Conservation (phyloP, 2,329 filamentous ascomycete genomes). For the Colletotrichum melonis region DNA sequence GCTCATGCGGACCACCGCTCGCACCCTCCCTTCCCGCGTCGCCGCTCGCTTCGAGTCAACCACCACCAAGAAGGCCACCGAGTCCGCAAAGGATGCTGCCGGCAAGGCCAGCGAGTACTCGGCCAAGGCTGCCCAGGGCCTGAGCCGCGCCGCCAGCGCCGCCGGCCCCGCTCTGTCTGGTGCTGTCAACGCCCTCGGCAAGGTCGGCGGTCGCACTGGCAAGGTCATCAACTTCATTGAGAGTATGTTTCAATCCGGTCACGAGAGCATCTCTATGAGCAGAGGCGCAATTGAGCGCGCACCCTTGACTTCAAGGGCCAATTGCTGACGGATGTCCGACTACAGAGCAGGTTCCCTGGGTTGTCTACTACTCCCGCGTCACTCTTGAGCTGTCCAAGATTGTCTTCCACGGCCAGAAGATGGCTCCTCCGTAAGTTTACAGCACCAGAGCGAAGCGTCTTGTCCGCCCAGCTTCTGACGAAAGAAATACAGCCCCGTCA, state of each 20-base stretch:
- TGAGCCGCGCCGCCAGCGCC: constrained; percentile 83
- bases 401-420: constrained; percentile 88
- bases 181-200: constrained; percentile 76
- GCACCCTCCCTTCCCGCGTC: constrained; percentile 53
- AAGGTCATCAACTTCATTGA: constrained; percentile 83
- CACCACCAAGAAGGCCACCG: constrained; percentile 58
- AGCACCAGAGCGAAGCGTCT: constrained; percentile 4
- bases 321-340: constrained; percentile 29
- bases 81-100: constrained; percentile 54
- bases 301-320: neutral
- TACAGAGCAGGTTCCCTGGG: constrained; percentile 84
- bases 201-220: constrained; percentile 86
- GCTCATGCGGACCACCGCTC: constrained; percentile 59
- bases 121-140: constrained; percentile 81
- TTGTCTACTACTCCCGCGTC: constrained; percentile 93
- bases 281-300: neutral
- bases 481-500: constrained; percentile 68
- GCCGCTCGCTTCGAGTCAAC: constrained; percentile 72
- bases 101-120: constrained; percentile 58
- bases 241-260: constrained; percentile 69
- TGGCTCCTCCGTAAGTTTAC: constrained; percentile 89
- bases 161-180: constrained; percentile 82
- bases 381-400: constrained; percentile 88
- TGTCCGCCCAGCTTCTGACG: constrained; percentile 15
- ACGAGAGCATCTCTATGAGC: neutral